These are phyloP conservation scores for Cryptosporidium ubiquitum DNA, from an alignment of 169 alveolate genomes.

Conservation along the genomic window DNA sequence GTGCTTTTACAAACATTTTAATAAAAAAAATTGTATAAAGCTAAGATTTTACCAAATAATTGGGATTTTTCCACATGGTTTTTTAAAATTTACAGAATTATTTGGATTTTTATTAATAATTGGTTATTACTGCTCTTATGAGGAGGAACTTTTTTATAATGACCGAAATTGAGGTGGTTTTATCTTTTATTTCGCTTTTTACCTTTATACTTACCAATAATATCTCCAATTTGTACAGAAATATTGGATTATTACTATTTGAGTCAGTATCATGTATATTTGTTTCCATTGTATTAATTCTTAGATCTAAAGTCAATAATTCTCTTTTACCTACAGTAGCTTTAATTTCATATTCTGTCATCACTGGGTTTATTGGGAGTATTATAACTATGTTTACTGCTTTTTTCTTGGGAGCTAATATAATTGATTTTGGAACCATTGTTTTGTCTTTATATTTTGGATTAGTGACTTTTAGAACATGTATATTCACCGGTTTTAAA, in stretches of 20 bases:
- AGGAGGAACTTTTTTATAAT: not conserved
- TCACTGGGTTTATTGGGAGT: slow-evolving; percentile 31
- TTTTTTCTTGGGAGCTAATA: slow-evolving; percentile 52
- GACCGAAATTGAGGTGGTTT: not conserved
- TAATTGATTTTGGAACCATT: slow-evolving; percentile 27
- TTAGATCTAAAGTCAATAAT: not conserved
- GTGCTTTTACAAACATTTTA: not conserved
- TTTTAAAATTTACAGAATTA: not conserved
- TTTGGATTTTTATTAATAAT: not conserved
- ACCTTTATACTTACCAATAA: not conserved
- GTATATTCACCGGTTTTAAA: slow-evolving; percentile 40
- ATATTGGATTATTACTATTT: not conserved
- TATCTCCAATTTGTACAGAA: slow-evolving; percentile 17
- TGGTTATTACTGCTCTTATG: not conserved
- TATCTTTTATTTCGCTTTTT: not conserved
- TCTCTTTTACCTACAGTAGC: slow-evolving; percentile 8
- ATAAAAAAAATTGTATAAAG: not conserved
- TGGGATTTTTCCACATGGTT: not conserved
- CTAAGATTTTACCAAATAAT: not conserved
- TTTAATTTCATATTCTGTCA: not conserved
- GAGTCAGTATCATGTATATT: slow-evolving; percentile 19
- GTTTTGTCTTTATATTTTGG: slow-evolving; percentile 27
- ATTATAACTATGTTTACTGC: not conserved
- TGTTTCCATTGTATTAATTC: not conserved
- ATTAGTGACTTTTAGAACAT: slow-evolving; percentile 23